phyloP scores from a whole-genome alignment of 1,139 yeast genomes.

The Yamadazyma taylorii region DNA sequence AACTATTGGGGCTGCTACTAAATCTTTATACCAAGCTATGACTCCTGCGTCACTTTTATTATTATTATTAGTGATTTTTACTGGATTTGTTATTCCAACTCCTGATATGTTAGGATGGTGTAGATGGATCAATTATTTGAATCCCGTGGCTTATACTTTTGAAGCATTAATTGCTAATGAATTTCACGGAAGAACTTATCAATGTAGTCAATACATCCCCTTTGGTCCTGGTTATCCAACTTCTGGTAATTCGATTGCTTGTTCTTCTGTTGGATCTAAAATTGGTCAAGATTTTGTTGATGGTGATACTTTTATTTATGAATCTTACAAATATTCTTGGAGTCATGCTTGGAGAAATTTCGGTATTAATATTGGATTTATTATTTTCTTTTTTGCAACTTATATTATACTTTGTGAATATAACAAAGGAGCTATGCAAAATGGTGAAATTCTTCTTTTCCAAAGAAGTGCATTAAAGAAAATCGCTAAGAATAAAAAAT shows the following conservation, averaged over 20 bases:
- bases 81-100: slow-evolving; percentile 60
- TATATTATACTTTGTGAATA: slow-evolving; percentile 61
- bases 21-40: slow-evolving; percentile 56
- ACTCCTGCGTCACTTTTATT: slow-evolving; percentile 59
- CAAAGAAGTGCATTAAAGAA: slow-evolving; percentile 35
- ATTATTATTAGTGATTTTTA: slow-evolving; percentile 51
- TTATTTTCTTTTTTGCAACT: slow-evolving; percentile 52
- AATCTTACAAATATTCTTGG: slow-evolving; percentile 50
- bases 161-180: slow-evolving; percentile 59
- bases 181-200: slow-evolving; percentile 47
- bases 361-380: slow-evolving; percentile 65
- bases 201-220: slow-evolving; percentile 48
- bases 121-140: slow-evolving; percentile 57
- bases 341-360: slow-evolving; percentile 84
- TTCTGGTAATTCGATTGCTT: slow-evolving; percentile 33
- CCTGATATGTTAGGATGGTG: slow-evolving; percentile 64
- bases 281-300: slow-evolving; percentile 54
- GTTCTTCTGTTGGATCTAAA: slow-evolving; percentile 62
- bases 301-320: slow-evolving; percentile 57
- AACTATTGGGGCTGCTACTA: slow-evolving; percentile 56
- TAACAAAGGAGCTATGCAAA: slow-evolving; percentile 75
- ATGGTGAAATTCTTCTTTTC: slow-evolving; percentile 79
- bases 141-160: slow-evolving; percentile 59
- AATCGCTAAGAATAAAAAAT: slow-evolving; percentile 7
- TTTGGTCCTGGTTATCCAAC: slow-evolving; percentile 49